Evolutionary conservation across 257 asterid genomes (phyloP), one percentile per base, ranked within the genome.

Genomic region (Solanum pinnatisectum): DNA sequence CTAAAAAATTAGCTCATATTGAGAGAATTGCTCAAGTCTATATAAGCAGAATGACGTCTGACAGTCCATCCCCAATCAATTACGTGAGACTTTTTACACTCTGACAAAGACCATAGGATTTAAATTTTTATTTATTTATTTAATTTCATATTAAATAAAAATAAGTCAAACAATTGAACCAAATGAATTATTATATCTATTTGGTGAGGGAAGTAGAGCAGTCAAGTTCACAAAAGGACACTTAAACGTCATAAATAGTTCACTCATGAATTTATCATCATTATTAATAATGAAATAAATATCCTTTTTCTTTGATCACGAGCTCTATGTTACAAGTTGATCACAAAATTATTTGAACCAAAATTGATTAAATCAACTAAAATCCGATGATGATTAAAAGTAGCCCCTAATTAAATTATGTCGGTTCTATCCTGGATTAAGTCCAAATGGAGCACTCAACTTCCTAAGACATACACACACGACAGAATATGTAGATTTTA

Each of bases 1-100:
- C 8, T 1, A 0, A 15, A 49, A 49, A 49, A 6, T 15, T 49
- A 15, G 0, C 22, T 15, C 3, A 52, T 15, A 0, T 15, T 15
- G 3, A 0, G 0, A 16, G 22, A 1, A 52, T 2, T 2, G 8
- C 0, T 16, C 9, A 52, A 52, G 3, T 52, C 3, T 1, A 52
- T 52, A 52, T 5, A 16, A 49, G 9, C 4, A 49, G 22, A 46
- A 37, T 37, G 40, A 37, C 40, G 40, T 37, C 15, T 4, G 0
- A 0, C 6, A 18, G 1, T 46, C 20, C 20, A 46, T 46, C 16
- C 6, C 16, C 3, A 39, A 39, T 39, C 59, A 46, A 46, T 46
- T 14, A 46, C 2, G 16, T 4, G 5, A 14, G 20, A 46, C 59
- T 14, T 46, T 46, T 46, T 14, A 46, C 20, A 46, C 59, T 14